Evolutionary conservation across 805 yeast species (phyloP), one percentile per base, ranked within the genome.

Genomic region (Schizosaccharomyces lindneri): DNA sequence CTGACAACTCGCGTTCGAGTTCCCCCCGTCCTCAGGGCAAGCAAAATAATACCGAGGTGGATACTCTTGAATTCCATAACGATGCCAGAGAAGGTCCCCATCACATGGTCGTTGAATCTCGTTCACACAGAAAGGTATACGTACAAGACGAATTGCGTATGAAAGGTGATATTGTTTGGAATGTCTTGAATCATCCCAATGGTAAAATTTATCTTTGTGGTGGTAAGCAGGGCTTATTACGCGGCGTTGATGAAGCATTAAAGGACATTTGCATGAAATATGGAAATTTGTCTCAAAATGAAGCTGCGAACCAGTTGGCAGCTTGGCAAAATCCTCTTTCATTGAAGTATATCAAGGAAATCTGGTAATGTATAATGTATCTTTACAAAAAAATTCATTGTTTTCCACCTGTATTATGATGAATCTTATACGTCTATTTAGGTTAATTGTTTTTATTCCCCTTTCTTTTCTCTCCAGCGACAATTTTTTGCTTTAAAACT

Each of bases 131-230:
- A 5, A 64, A 64, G 43, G 62, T 63, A 43, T 67, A 67, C 61
- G 69, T 67, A 4, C 69, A 67, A 39, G 69, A 67, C 62, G 69
- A 67, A 60, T 64, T 67, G 6, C 29, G 62, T 9, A 60, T 32
- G 29, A 66, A 67, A 51, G 62, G 63, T 6, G 68, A 62, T 55
- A 61, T 67, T 7, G 67, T 67, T 2, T 67, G 69, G 69, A 62
- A 62, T 19, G 66, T 67, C 3, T 64, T 67, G 43, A 55, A 64
- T 9, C 68, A 67, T 32, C 66, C 67, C 4, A 67, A 67, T 39
- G 69, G 69, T n/a, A 61, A 63, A n/a, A 59, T 67, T 11, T 67
- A 65, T 60, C 68, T 67, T 13, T 67, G 69, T 57, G 69, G 69
- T 3, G 65, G 67, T 31, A 64, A 67, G 6, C 61, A 62, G 51